Base-by-base conservation (phyloP, 441 rosid genomes). In the Croton setiger region DNA sequence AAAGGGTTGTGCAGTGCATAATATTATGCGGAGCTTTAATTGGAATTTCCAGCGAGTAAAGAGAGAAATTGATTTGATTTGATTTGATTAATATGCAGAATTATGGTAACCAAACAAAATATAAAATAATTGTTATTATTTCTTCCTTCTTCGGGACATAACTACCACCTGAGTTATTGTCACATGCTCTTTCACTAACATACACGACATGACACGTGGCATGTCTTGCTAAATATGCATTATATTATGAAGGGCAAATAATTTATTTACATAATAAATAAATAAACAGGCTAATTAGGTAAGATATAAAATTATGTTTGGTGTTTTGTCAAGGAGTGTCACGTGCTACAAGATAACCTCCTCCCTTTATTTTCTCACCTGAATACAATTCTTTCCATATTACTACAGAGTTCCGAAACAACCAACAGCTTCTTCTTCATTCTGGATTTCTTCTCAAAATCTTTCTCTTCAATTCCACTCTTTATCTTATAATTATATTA, bases 201-300 rank as follows among this genome's bases (percentile, higher is more conserved):
- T 55, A 76, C 80, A 74, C 67, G 82, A 78, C 83, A 82, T 18
- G 84, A 72, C 84, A 76, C 81, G 83, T 78, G 73, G 47, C 82
- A 45, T 76, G 79, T 81, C 77, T 72, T 64, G 53, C 63, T 39
- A 49, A 44, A 41, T 4, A 59, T 72, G 64, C 65, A 56, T 60
- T 41, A 37, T 60, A 35, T 68, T 14, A 48, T 36, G 14, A 15
- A 39, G 8, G n/a, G 21, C 35, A 33, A 33, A 33, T 49, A 11
- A n/a, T 35, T 44, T 44, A 12, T 1, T 45, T 45, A 13, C 14
- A 43, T 71, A 61, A 61, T 60, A 44, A 43, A 6, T 56, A 55
- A 53, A 45, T 37, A 63, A 64, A 57, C 71, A 65, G 36, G 66
- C 41, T n/a, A n/a, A n/a, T n/a, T n/a, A n/a, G n/a, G n/a, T 59